phyloP scores from a whole-genome alignment of 371 early-diverging fungal species.

The Lichtheimia ramosa region DNA sequence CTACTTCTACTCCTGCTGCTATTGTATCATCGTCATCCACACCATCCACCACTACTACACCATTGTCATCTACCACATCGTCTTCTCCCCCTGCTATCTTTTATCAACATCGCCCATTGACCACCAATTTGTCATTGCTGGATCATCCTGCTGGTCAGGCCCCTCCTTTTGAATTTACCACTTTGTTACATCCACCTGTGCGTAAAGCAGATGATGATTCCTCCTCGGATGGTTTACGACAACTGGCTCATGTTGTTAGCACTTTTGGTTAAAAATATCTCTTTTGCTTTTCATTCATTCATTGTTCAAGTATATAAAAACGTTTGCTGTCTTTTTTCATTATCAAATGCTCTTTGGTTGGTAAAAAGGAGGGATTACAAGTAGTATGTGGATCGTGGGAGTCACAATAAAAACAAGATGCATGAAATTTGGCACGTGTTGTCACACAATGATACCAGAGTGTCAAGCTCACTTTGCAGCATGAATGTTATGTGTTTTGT shows the following conservation, averaged over 20 bases:
- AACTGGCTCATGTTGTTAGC: slow-evolving; percentile 23
- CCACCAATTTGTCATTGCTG: background rate
- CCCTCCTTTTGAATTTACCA: slow-evolving; percentile 9
- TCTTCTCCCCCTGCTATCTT: slow-evolving; percentile 6
- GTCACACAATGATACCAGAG: no score
- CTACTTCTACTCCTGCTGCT: no score
- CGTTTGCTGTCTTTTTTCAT: no score
- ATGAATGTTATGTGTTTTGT: no score
- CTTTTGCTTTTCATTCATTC: background rate
- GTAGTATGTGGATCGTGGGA: no score
- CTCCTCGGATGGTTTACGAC: slow-evolving; percentile 8
- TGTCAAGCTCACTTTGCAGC: no score
- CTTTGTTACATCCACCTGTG: slow-evolving; percentile 12
- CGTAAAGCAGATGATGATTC: slow-evolving; percentile 2
- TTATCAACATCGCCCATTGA: slow-evolving; percentile 22
- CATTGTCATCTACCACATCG: background rate
- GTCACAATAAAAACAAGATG: no score
- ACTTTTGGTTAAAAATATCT: slow-evolving; percentile 10
- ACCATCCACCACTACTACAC: background rate
- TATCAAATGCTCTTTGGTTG: no score
- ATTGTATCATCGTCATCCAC: background rate
- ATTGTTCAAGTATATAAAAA: no score
- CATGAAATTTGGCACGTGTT: no score
- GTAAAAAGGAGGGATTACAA: no score
- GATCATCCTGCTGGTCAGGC: slow-evolving; percentile 5